Evolutionary conservation across 2,329 filamentous ascomycete genomes (phyloP), one percentile per base, ranked within the genome.

Genomic region (Xylaria sp.): DNA sequence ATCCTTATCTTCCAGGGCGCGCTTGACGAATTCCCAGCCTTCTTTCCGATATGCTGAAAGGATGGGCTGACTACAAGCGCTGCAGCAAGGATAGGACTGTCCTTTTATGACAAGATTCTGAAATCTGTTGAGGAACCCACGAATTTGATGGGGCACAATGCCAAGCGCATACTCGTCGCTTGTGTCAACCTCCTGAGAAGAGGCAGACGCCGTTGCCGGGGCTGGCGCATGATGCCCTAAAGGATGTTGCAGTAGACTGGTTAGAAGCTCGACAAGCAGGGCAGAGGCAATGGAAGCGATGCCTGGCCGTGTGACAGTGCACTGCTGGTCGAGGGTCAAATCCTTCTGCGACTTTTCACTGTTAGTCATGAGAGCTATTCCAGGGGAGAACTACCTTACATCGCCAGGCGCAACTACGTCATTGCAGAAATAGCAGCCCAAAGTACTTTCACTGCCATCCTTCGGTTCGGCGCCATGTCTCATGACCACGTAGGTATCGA

Each of bases 401-500:
- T 98, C 93, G 70, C 91, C 91, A 25, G 96, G 96, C 7, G 95
- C 93, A 58, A 98, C 95, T 30, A 99, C 95, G 78, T 99, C 96
- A 76, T 97, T 98, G 82, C 96, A 99, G 80, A 98, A 99, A 79
- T 99, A 99, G 81, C 96, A 99, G 10, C 96, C 96, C 30, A 98
- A 84, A 30, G 93, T 89, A 60, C 89, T 83, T 62, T 88, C 84
- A n/a, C 82, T 85, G 12, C 87, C 83, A 59, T 84, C 82, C 48
- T 81, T 78, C 3, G 84, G 83, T 72, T 89, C 87, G 6, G 93
- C 85, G 1, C 96, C 96, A 79, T 99, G 96, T 65, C 96, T 89
- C 96, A 99, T 98, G 41, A 97, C 94, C 2, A 99, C 94, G 75
- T 93, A 99, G 0, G 94, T 96, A 80, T 99, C 96, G 76, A 99